A percentile compares a stretch with the other conserved stretches of the same genome.
phyloP scores from a whole-genome alignment of 2,329 filamentous ascomycete species.

The Hypoxylon sp. region DNA sequence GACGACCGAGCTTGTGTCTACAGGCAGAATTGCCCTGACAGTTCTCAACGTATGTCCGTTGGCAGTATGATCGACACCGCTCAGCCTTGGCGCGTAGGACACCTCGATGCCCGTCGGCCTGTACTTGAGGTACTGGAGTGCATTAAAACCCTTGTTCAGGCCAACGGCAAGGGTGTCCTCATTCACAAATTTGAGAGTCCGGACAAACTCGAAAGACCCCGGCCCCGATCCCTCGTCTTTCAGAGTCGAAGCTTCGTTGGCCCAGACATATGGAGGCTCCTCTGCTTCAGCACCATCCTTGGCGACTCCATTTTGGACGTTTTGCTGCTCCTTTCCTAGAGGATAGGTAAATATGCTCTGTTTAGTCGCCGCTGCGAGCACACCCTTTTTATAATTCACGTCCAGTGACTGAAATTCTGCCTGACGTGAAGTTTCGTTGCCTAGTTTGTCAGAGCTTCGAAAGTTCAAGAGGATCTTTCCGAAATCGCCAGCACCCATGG shows the following conservation, averaged over 20 bases:
- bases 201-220: constrained; percentile 48
- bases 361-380: constrained; percentile 54
- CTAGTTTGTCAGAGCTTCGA: constrained; percentile 19
- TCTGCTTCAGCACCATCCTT: constrained; percentile 27
- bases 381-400: constrained; percentile 43
- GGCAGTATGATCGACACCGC: constrained; percentile 41
- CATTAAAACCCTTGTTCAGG: constrained; percentile 57
- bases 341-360: constrained; percentile 54
- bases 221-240: constrained; percentile 32
- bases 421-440: constrained; percentile 34
- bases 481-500: constrained; percentile 54
- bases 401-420: constrained; percentile 55
- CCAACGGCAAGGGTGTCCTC: constrained; percentile 60
- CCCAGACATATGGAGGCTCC: constrained; percentile 31
- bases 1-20: constrained; percentile 52
- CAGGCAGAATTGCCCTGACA: constrained; percentile 61
- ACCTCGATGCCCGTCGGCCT: constrained; percentile 61
- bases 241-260: constrained; percentile 43
- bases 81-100: constrained; percentile 53
- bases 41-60: constrained; percentile 52
- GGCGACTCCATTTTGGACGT: constrained; percentile 6
- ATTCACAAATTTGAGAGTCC: constrained; percentile 61
- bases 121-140: constrained; percentile 61
- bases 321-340: constrained; percentile 39
- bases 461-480: constrained; percentile 47